Evolutionary conservation across 164 flowering plant genomes (phyloP).

Genomic region (Warburgia ugandensis): DNA sequence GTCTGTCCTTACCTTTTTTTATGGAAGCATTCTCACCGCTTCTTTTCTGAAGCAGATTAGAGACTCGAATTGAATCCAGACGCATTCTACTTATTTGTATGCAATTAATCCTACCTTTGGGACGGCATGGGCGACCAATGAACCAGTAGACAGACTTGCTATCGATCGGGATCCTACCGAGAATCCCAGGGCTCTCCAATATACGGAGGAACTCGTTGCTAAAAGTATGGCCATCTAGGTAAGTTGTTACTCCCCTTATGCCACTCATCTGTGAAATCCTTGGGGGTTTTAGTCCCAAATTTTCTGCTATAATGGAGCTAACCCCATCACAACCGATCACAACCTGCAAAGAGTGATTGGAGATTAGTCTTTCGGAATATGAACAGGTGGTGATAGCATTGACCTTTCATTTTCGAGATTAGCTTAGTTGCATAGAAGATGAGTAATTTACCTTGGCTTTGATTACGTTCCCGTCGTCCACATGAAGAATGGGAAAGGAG

Average conservation of each 20-base stretch:
- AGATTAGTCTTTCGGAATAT: no score
- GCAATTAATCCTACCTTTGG: conserved; percentile 31
- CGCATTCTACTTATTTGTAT: conserved; percentile 28
- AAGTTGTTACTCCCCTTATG: conserved; percentile 33
- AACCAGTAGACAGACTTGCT: conserved; percentile 42
- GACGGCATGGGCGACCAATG: conserved; percentile 10
- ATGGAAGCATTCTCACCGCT: no score
- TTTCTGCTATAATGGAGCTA: conserved; percentile 33
- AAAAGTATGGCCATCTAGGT: conserved; percentile 36
- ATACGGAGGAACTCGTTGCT: conserved; percentile 15
- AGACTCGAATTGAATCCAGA: no score
- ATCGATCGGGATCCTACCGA: conserved; percentile 34
- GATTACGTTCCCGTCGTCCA: conserved; percentile 29
- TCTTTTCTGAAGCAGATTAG: no score
- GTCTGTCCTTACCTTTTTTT: no score
- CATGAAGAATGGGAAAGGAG: conserved; percentile 20
- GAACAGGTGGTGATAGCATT: no score
- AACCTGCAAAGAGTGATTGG: no score
- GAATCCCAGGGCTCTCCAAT: background rate
- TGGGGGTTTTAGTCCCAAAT: conserved; percentile 25
- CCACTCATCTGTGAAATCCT: conserved; percentile 15
- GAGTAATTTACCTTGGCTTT: conserved; percentile 29
- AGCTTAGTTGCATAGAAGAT: background rate
- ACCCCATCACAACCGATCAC: conserved; percentile 59
- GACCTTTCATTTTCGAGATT: no score